These are phyloP conservation scores for Paraphoma chrysanthemicola DNA, from an alignment of 2,329 filamentous ascomycete genomes.

Conservation along the genomic window DNA sequence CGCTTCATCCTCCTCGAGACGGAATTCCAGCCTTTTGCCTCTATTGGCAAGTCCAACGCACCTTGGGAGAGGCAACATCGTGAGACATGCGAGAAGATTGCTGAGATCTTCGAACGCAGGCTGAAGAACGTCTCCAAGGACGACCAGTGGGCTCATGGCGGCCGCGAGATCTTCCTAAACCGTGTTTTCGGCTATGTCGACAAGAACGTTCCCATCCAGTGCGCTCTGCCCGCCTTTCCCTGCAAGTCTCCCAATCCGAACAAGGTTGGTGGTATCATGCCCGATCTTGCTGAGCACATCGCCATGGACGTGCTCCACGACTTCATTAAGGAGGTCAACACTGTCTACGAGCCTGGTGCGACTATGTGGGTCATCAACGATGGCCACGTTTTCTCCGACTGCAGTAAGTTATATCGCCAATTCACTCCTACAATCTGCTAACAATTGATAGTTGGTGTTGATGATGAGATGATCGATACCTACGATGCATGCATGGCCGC, in stretches of 20 bases:
- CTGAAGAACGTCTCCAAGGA: conserved; percentile 37
- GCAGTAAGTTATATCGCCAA: conserved; percentile 37
- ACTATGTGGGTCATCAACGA: conserved; percentile 54
- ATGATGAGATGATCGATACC: conserved; percentile 51
- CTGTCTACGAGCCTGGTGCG: conserved; percentile 51
- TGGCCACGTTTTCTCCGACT: conserved; percentile 52
- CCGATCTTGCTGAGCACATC: conserved; percentile 54
- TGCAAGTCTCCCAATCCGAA: conserved; percentile 67
- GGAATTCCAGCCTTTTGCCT: conserved; percentile 30
- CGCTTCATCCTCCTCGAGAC: conserved; percentile 38
- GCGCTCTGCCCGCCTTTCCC: conserved; percentile 63
- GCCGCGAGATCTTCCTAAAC: conserved; percentile 32
- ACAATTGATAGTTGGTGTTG: conserved; percentile 48
- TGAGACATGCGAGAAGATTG: conserved; percentile 23
- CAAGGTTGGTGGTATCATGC: conserved; percentile 61
- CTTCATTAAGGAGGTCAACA: conserved; percentile 50
- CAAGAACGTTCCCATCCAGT: conserved; percentile 32
- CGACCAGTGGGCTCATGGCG: conserved; percentile 36
- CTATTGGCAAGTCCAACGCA: conserved; percentile 21
- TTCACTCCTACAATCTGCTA: background rate
- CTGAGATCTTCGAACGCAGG: conserved; percentile 35
- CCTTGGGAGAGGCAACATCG: conserved; percentile 28
- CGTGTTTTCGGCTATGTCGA: conserved; percentile 37
- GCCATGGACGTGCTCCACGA: conserved; percentile 51
- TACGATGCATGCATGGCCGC: conserved; percentile 49